Conservation (phyloP, 164 flowering plant genomes). For the Hamamelis virginiana region DNA sequence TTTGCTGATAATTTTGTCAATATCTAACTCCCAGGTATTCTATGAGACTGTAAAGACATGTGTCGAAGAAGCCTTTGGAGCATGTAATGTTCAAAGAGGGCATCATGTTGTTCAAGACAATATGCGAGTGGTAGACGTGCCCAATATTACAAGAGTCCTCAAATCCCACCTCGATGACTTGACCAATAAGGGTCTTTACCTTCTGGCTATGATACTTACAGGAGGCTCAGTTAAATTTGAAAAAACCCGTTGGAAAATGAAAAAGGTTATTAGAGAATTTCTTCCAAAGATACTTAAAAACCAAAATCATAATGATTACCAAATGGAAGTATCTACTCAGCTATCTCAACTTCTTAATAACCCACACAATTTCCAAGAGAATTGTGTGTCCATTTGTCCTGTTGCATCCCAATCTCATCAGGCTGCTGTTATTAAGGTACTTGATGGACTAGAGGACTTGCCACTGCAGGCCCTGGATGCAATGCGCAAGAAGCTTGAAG, state of each 20-base stretch:
- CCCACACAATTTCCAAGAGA: conserved; percentile 39
- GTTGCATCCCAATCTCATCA: conserved; percentile 25
- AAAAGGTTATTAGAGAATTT: conserved; percentile 36
- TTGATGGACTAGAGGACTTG: conserved; percentile 47
- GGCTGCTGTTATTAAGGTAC: conserved; percentile 40
- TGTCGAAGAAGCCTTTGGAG: conserved; percentile 51
- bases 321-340: conserved; percentile 11
- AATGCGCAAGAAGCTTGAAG: conserved; percentile 64
- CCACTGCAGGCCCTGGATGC: conserved; percentile 39
- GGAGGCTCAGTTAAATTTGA: conserved; percentile 38
- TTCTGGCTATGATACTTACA: conserved; percentile 40
- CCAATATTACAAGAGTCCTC: conserved; percentile 15
- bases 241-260: conserved; percentile 58
- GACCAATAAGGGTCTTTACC: conserved; percentile 56
- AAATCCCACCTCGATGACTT: conserved; percentile 45
- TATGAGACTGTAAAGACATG: conserved; percentile 40
- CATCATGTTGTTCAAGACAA: conserved; percentile 22
- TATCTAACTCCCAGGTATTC: conserved; percentile 39
- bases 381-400: conserved; percentile 5
- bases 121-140: conserved; percentile 18
- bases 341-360: conserved; percentile 41
- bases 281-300: conserved; percentile 23
- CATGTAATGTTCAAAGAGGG: conserved; percentile 17
- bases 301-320: conserved; percentile 4
- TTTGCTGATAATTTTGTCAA: background rate